Evolutionary conservation across 2,329 filamentous ascomycete genomes (phyloP), one percentile per base, ranked within the genome.

Genomic region (Microsporum audouinii): DNA sequence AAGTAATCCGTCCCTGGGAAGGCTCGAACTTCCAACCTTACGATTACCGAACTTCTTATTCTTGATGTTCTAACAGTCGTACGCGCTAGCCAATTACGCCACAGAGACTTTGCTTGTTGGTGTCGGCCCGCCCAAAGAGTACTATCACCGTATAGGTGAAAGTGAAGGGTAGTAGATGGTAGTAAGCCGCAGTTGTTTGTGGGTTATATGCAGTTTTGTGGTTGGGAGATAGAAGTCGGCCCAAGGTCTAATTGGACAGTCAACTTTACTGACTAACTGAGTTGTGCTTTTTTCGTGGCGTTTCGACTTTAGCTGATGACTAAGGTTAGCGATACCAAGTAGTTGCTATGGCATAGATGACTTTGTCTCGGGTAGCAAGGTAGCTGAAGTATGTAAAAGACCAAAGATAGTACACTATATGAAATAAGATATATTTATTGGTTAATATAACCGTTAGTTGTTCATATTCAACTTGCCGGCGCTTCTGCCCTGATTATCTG

Each of bases 1-100:
- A 61, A 39, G 56, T 4, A 34, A 49, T n/a, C 31, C 71, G 70
- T 72, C 70, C 71, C 71, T 69, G 71, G 70, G 70, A 73, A 72
- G 71, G 71, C 71, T 73, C 69, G 71, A 73, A 73, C 71, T 72
- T 72, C 71, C 71, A 71, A 71, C 70, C 70, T 73, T 55, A 53
- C 58, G 58, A 47, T 60, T 17, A 41, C 57, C 57, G 43, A 47
- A 49, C 31, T 36, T 45, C 17, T 41, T 45, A 34, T 33, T 45
- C 1, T 49, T n/a, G 33, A 47, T 10, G 41, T 58, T 43, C 29
- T 59, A 59, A 59, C 57, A 59, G 57, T 49, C 57, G 57, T 47
- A 59, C 57, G 57, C 57, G 57, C 57, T 59, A 59, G 43, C 57
- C 57, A 43, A 59, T 59, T 59, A 43, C 57, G 57, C 57, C 57